Evolutionary conservation across 2,329 filamentous ascomycete species (phyloP), one percentile per base, ranked within the genome.

Genomic region (Immersiporthe knoxdaviesiana): DNA sequence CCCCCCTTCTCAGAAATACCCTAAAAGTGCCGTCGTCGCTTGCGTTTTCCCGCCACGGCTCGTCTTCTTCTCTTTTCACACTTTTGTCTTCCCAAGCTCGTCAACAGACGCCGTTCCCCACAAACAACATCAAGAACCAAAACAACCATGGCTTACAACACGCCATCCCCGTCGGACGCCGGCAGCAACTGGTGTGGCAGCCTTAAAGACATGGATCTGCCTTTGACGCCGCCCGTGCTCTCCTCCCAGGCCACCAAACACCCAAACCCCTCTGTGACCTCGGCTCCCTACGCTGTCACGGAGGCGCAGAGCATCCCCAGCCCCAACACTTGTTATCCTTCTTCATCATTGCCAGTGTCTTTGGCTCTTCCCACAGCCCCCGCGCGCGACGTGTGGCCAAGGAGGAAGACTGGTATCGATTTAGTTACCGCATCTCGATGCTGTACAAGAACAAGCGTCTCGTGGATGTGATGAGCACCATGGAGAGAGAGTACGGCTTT

Each of bases 361-460:
- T n/a, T 37, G 1, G 12, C 27, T 6, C 32, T 10, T 8, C 5
- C 14, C 7, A 44, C 44, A 14, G 30, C 35, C 14, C 24, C 35
- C 54, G 37, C 16, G 56, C 63, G 21, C 44, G 50, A n/a, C 59
- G 59, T 27, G 73, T 74, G 41, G 72, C 72, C 50, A 63, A 60
- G 41, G 69, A 73, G 7, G 72, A 72, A 12, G 76, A 77, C 67
- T 78, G 76, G 76, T 73, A 74, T 1, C 47, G 65, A 1, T 73
- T 77, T 47, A 72, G 73, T 1, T 71, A 72, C 2, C 72, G 70
- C 18, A 78, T 78, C 70, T 74, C 74, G 0, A 69, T 72, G 24
- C 68, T 78, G 35, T 78, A 78, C 66, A 14, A 74, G 30, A 73
- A 71, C 11, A 71, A 72, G 66, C 72, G 73, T n/a, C 73, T 78